These are phyloP conservation scores for Phylloboletellus chloephorus DNA, from an alignment of 1,284 basidiomycete genomes.

Conservation along the genomic window DNA sequence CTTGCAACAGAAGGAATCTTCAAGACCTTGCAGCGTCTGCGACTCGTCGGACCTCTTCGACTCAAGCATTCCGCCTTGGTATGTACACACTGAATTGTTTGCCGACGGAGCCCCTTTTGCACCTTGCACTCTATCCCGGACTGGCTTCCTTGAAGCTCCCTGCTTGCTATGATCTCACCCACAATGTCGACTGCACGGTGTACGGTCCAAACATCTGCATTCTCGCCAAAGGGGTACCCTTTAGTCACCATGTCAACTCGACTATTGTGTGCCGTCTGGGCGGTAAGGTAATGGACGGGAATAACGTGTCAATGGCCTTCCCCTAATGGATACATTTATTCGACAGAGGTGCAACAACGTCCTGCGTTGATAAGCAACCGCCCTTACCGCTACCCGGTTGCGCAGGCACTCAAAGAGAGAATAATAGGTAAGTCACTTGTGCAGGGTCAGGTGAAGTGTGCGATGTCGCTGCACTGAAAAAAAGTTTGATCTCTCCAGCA, in stretches of 20 bases:
- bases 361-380: not conserved
- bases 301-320: slow-evolving; percentile 89
- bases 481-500: slow-evolving; percentile 77
- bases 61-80: slow-evolving; percentile 74
- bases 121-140: slow-evolving; percentile 85
- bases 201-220: slow-evolving; percentile 76
- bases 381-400: slow-evolving; percentile 10
- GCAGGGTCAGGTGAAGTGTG: slow-evolving; percentile 70
- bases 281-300: slow-evolving; percentile 91
- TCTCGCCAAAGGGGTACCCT: slow-evolving; percentile 84
- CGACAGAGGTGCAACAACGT: slow-evolving; percentile 62
- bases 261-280: slow-evolving; percentile 89
- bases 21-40: slow-evolving; percentile 68
- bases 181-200: slow-evolving; percentile 88
- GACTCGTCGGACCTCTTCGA: slow-evolving; percentile 76
- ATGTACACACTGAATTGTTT: slow-evolving; percentile 83
- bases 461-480: slow-evolving; percentile 64
- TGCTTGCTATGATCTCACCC: slow-evolving; percentile 59
- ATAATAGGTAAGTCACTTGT: slow-evolving; percentile 73
- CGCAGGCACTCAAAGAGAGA: slow-evolving; percentile 72
- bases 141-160: slow-evolving; percentile 84
- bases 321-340: slow-evolving; percentile 92
- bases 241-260: slow-evolving; percentile 91
- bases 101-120: slow-evolving; percentile 79
- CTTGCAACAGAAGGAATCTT: slow-evolving; percentile 48